phyloP scores from a whole-genome alignment of 257 asterid species.

The Solanum virginianum region DNA sequence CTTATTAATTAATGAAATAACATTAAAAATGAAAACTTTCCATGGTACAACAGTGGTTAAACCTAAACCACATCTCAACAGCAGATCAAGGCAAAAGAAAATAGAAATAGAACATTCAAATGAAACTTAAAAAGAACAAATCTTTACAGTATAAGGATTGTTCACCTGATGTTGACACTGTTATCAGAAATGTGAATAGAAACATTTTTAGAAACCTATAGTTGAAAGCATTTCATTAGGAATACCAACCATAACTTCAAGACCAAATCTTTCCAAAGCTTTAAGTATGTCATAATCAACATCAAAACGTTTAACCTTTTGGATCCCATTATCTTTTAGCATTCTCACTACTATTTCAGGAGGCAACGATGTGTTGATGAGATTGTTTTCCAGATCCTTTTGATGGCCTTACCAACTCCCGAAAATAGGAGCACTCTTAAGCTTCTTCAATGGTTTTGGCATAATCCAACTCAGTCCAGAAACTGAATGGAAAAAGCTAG shows the following conservation, averaged over 20 bases:
- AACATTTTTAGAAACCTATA: constrained; percentile 60
- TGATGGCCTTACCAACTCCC: neutral
- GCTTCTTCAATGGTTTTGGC: neutral
- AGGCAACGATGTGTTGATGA: constrained; percentile 24
- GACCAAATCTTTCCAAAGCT: constrained; percentile 57
- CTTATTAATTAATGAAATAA: no score
- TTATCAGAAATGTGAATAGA: constrained; percentile 50
- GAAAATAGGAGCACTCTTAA: neutral
- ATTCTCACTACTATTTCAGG: constrained; percentile 62
- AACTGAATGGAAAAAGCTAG: neutral
- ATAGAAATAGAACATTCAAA: no score
- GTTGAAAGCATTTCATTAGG: constrained; percentile 71
- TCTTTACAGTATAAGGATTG: no score
- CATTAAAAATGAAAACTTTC: no score
- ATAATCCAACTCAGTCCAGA: neutral
- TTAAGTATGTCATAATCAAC: constrained; percentile 55
- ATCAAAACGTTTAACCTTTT: constrained; percentile 79
- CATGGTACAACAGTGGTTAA: no score
- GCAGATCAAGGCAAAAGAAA: no score
- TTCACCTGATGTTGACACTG: no score
- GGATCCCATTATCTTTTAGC: constrained; percentile 71
- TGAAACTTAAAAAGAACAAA: no score
- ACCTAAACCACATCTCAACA: no score
- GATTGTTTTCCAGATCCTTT: neutral
- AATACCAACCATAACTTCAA: constrained; percentile 92